Conservation (phyloP, 1,284 basidiomycete species). For the Puccinia sorghi region DNA sequence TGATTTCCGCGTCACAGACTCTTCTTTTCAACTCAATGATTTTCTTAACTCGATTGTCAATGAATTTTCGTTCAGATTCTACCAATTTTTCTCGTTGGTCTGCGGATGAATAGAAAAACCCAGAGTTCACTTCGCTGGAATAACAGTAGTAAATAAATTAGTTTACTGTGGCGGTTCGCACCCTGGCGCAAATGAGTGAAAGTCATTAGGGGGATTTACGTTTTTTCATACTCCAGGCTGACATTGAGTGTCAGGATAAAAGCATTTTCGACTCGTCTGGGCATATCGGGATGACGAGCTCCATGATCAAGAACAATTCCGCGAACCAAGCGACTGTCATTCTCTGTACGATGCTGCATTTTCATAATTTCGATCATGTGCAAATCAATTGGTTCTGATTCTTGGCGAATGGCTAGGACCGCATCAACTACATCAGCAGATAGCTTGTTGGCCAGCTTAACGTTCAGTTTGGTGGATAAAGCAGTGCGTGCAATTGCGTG, state of each 20-base stretch:
- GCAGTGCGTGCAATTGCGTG: constrained; percentile 93
- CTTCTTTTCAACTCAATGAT: constrained; percentile 95
- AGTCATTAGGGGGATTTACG: constrained; percentile 65
- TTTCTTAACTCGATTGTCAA: constrained; percentile 92
- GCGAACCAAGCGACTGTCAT: constrained; percentile 94
- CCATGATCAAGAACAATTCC: constrained; percentile 93
- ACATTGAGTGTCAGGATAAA: constrained; percentile 96
- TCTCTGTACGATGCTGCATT: constrained; percentile 98
- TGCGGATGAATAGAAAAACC: constrained; percentile 98
- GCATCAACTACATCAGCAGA: constrained; percentile 93
- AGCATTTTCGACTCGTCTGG: constrained; percentile 95
- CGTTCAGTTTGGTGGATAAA: constrained; percentile 87
- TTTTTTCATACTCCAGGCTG: constrained; percentile 98
- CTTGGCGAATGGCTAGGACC: constrained; percentile 81
- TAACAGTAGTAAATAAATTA: not conserved
- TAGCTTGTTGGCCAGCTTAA: constrained; percentile 80
- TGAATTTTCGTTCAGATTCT: constrained; percentile 91
- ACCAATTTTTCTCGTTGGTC: constrained; percentile 99
- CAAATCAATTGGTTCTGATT: constrained; percentile 86
- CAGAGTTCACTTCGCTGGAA: constrained; percentile 92
- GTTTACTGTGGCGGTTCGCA: not conserved
- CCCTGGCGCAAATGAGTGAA: constrained; percentile 24
- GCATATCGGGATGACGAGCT: constrained; percentile 98
- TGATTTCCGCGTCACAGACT: constrained; percentile 89
- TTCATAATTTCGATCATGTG: constrained; percentile 99